These are phyloP conservation scores for Diospyros lotus DNA, from an alignment of 148 eudicot genomes.

Conservation along the genomic window DNA sequence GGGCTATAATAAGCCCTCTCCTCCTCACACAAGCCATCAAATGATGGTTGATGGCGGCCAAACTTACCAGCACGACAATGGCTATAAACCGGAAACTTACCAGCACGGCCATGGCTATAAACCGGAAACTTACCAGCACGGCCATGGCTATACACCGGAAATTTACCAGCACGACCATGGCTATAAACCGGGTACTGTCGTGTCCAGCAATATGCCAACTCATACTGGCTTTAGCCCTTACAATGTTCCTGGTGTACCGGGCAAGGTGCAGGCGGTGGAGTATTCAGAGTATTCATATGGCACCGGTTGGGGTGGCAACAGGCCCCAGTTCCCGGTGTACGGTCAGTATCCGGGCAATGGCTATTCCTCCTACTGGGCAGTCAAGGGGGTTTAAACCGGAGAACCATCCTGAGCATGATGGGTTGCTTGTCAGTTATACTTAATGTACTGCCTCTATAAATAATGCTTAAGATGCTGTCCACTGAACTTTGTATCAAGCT, in stretches of 20 bases:
- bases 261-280: not conserved
- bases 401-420: not conserved
- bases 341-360: not conserved
- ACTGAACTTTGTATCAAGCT: no score
- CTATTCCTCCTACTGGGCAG: not conserved
- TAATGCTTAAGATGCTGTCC: slow-evolving; percentile 13
- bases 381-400: not conserved
- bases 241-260: not conserved
- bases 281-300: not conserved
- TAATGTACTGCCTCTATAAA: not conserved
- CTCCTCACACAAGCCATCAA: no score
- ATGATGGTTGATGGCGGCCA: no score
- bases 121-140: no score
- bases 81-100: no score
- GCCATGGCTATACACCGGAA: not conserved
- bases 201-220: not conserved
- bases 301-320: not conserved
- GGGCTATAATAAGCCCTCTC: no score
- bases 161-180: not conserved
- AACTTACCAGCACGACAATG: no score
- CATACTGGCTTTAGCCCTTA: not conserved
- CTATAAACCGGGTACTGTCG: not conserved
- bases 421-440: not conserved
- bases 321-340: not conserved
- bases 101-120: no score